Evolutionary conservation across 2,329 filamentous ascomycete genomes (phyloP).

Genomic region (Hymenoscyphus occultus): DNA sequence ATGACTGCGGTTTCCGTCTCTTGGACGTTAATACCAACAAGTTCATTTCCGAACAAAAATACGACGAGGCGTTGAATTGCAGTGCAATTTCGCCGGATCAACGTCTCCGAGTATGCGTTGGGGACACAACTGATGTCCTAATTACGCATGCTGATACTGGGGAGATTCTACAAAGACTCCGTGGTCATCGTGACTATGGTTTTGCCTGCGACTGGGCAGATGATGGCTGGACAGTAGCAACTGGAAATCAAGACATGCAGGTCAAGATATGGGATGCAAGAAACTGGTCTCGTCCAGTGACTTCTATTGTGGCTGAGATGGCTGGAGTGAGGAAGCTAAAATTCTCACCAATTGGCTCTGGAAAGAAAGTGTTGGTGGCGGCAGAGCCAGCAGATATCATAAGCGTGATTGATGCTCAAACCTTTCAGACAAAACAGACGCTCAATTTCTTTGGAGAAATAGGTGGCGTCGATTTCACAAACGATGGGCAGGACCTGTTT

Average conservation of each 20-base stretch:
- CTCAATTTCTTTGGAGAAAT: slow-evolving; percentile 75
- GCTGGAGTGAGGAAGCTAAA: slow-evolving; percentile 65
- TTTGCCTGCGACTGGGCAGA: slow-evolving; percentile 80
- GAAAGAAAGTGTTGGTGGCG: slow-evolving; percentile 63
- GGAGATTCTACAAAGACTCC: slow-evolving; percentile 53
- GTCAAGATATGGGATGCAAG: slow-evolving; percentile 76
- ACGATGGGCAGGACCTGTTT: slow-evolving; percentile 65
- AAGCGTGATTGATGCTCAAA: slow-evolving; percentile 66
- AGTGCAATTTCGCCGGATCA: slow-evolving; percentile 69
- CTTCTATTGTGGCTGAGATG: slow-evolving; percentile 61
- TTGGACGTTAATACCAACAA: slow-evolving; percentile 58
- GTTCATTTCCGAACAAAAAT: slow-evolving; percentile 54
- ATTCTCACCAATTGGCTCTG: slow-evolving; percentile 70
- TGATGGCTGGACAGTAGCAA: slow-evolving; percentile 73
- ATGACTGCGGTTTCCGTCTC: slow-evolving; percentile 57
- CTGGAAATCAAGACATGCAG: slow-evolving; percentile 71
- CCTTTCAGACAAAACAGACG: slow-evolving; percentile 62
- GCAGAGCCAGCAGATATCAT: slow-evolving; percentile 75
- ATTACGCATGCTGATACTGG: slow-evolving; percentile 70
- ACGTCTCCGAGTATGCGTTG: slow-evolving; percentile 69
- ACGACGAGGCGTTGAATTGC: slow-evolving; percentile 67
- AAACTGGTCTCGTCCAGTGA: slow-evolving; percentile 58
- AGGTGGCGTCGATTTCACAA: slow-evolving; percentile 64
- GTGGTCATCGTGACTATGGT: slow-evolving; percentile 66
- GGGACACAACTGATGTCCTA: slow-evolving; percentile 62